These are phyloP conservation scores for Nematodospora anomalae DNA, from an alignment of 1,139 yeast genomes.

Conservation along the genomic window DNA sequence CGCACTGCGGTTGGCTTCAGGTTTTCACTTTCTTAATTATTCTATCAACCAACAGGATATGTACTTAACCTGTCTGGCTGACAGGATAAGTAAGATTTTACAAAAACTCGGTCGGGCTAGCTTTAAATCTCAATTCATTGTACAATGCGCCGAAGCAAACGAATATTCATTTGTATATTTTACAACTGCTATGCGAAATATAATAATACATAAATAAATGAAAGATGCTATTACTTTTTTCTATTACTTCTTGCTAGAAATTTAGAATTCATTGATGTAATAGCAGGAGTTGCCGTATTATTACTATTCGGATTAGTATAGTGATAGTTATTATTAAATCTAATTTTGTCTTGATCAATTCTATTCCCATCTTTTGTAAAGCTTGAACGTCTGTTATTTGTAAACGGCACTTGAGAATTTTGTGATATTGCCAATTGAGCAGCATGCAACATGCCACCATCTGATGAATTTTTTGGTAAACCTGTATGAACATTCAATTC, in stretches of 20 bases:
- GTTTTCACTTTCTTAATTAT: background rate
- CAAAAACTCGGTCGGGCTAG: background rate
- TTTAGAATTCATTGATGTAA: slow-evolving; percentile 45
- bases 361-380: slow-evolving; percentile 30
- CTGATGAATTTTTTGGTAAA: slow-evolving; percentile 20
- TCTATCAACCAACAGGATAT: slow-evolving; percentile 2
- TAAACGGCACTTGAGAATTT: slow-evolving; percentile 21
- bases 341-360: slow-evolving; percentile 6
- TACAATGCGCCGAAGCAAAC: no score
- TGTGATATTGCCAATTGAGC: slow-evolving; percentile 49
- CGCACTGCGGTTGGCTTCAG: no score
- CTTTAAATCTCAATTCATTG: no score
- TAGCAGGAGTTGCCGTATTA: slow-evolving; percentile 17
- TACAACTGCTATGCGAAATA: no score
- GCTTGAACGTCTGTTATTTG: slow-evolving; percentile 36
- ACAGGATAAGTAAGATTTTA: slow-evolving; percentile 1
- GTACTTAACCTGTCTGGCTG: background rate
- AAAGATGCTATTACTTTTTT: slow-evolving; percentile 24
- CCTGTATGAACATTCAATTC: slow-evolving; percentile 38
- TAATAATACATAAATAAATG: no score
- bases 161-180: no score
- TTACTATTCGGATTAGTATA: slow-evolving; percentile 6
- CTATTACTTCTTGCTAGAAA: slow-evolving; percentile 45
- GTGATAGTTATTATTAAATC: slow-evolving; percentile 1
- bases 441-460: slow-evolving; percentile 38